Conservation (phyloP, 345 rosid genomes). For the Clarkia xantiana region DNA sequence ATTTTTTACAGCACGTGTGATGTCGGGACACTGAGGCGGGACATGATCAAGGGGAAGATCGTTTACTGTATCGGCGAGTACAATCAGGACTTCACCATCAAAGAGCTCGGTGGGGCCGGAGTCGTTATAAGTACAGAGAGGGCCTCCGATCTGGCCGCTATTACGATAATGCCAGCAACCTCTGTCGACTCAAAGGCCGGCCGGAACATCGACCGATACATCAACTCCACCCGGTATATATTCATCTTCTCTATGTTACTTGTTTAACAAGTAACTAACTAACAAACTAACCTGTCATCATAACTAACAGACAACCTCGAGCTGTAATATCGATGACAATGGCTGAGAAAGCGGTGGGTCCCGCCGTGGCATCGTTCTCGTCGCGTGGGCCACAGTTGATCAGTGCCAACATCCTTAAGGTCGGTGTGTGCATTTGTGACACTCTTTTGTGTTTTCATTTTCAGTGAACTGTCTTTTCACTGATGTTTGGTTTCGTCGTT, state of each 20-base stretch:
- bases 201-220: constrained; percentile 35
- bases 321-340: constrained; percentile 46
- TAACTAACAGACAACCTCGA: constrained; percentile 33
- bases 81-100: constrained; percentile 33
- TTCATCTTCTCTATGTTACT: no score
- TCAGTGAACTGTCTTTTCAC: neutral
- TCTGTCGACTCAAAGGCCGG: constrained; percentile 25
- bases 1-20: constrained; percentile 37
- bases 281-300: neutral
- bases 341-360: constrained; percentile 26
- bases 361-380: constrained; percentile 53
- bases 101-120: constrained; percentile 43
- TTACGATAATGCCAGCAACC: constrained; percentile 28
- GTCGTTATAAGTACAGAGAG: constrained; percentile 19
- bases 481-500: neutral
- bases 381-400: constrained; percentile 66
- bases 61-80: constrained; percentile 40
- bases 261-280: no score
- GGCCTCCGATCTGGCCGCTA: constrained; percentile 18
- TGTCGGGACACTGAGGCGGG: constrained; percentile 31
- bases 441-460: neutral
- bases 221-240: constrained; percentile 58
- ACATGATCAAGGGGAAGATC: constrained; percentile 51
- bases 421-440: neutral
- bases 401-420: constrained; percentile 64